These are phyloP conservation scores for Podila horticola DNA, from an alignment of 192 early-diverging fungal species.

Conservation along the genomic window DNA sequence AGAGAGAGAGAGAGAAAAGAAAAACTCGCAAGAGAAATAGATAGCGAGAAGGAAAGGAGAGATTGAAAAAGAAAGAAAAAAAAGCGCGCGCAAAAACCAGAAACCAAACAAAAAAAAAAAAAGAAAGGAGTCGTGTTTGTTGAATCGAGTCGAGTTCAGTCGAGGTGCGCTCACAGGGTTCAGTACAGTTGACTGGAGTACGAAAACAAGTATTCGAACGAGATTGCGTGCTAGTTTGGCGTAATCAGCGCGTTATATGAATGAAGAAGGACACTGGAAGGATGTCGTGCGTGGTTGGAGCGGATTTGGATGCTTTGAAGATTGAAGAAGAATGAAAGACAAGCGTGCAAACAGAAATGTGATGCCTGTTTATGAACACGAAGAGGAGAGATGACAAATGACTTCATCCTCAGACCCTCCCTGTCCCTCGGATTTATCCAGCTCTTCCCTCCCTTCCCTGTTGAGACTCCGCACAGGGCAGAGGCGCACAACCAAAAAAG, in stretches of 20 bases:
- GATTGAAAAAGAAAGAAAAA: conserved; percentile 8
- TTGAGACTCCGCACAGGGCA: too few species aligned
- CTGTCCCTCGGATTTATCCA: background rate
- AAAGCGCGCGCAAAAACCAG: background rate
- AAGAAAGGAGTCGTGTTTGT: background rate
- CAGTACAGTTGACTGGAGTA: background rate
- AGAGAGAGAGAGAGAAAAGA: conserved; percentile 4
- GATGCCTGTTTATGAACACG: too few species aligned
- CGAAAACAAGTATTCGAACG: too few species aligned
- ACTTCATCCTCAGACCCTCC: background rate
- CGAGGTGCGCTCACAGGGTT: background rate
- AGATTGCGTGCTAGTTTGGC: too few species aligned
- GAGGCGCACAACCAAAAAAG: too few species aligned
- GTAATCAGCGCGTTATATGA: background rate
- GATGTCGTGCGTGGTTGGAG: background rate
- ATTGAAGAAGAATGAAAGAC: background rate
- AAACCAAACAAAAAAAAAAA: background rate
- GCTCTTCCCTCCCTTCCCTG: too few species aligned
- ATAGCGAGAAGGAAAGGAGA: background rate
- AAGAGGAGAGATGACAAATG: conserved; percentile 3
- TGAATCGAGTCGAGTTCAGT: too few species aligned
- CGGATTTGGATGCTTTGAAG: background rate
- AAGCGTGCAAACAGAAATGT: background rate
- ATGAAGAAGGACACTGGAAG: background rate
- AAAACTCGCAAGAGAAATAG: background rate